Evolutionary conservation across 495 filamentous ascomycete species (phyloP).

Genomic region (Penicillium samsonianum): DNA sequence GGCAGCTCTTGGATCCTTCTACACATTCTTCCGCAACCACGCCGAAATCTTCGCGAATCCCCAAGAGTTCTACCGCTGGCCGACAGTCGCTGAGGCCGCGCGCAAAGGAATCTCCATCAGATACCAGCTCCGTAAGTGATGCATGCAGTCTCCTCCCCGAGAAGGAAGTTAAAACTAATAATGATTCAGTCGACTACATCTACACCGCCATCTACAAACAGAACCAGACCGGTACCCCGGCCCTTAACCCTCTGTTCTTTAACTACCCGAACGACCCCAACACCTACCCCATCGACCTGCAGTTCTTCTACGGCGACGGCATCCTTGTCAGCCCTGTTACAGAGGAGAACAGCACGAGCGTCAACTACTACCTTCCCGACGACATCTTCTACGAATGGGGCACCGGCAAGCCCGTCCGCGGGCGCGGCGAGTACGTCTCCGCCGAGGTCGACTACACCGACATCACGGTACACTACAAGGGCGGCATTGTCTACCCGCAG

Average conservation of each 20-base stretch:
- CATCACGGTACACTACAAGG: constrained; percentile 73
- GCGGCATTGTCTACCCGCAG: constrained; percentile 68
- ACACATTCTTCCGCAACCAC: constrained; percentile 78
- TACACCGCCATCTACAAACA: constrained; percentile 74
- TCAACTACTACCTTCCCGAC: constrained; percentile 71
- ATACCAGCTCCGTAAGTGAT: constrained; percentile 55
- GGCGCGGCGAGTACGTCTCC: constrained; percentile 55
- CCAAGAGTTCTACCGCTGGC: constrained; percentile 81
- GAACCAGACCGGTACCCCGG: constrained; percentile 65
- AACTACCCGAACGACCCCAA: constrained; percentile 67
- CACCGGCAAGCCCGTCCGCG: constrained; percentile 58
- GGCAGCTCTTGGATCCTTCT: constrained; percentile 76
- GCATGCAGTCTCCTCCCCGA: not conserved
- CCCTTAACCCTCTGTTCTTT: constrained; percentile 70
- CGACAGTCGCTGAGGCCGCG: constrained; percentile 62
- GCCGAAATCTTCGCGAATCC: constrained; percentile 47
- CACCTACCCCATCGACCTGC: constrained; percentile 59
- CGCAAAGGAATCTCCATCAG: constrained; percentile 72
- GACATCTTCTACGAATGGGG: constrained; percentile 80
- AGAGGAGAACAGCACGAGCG: constrained; percentile 60
- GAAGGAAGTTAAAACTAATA: not conserved
- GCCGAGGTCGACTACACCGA: constrained; percentile 57
- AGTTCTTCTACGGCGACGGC: constrained; percentile 74
- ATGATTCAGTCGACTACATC: constrained; percentile 64
- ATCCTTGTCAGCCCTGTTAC: constrained; percentile 76